Evolutionary conservation across 257 asterid genomes (phyloP).

Genomic region (Nicotiana sylvestris): DNA sequence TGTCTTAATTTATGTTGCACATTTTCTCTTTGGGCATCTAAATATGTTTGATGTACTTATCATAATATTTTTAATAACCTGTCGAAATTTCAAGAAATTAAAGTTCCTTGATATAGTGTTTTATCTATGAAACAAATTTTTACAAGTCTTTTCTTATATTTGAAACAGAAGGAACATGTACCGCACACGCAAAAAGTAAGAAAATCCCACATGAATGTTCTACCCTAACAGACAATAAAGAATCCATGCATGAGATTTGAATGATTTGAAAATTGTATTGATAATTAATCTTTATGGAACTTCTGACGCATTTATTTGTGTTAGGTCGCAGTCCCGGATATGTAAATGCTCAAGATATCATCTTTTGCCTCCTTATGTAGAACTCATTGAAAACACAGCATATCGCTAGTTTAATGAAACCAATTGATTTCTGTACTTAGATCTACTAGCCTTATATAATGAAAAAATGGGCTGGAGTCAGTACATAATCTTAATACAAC

Average conservation of each 20-base stretch:
- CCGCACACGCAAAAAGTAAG: neutral
- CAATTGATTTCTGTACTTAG: neutral
- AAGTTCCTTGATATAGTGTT: neutral
- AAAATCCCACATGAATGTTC: neutral
- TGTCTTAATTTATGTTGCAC: neutral
- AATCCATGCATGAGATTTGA: neutral
- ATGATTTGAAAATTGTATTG: neutral
- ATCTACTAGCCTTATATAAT: neutral
- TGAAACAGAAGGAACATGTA: neutral
- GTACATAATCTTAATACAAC: neutral
- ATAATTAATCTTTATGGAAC: neutral
- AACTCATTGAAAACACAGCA: neutral
- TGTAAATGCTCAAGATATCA: neutral
- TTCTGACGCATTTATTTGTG: neutral
- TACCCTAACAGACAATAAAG: neutral
- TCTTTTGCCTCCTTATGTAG: neutral
- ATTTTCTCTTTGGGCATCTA: neutral
- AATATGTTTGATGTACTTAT: neutral
- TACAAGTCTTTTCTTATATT: neutral
- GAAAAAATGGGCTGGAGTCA: neutral
- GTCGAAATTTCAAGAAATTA: neutral
- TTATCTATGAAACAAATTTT: neutral
- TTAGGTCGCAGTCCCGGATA: neutral
- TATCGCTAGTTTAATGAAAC: neutral
- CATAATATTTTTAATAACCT: neutral